phyloP scores from a whole-genome alignment of 805 yeast species.

The Kodamaea neixiangensis region DNA sequence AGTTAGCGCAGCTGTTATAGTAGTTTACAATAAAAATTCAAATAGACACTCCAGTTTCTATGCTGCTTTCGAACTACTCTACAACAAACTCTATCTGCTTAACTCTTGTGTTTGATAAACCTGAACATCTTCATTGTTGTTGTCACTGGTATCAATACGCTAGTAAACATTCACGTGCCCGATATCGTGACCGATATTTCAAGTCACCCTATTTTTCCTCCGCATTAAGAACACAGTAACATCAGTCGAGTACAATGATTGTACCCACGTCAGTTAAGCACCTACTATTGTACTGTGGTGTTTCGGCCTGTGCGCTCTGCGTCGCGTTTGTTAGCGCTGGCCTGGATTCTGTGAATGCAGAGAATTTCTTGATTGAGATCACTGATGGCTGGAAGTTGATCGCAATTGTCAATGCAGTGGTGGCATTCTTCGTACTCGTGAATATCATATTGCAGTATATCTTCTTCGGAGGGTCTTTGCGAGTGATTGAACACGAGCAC shows the following conservation, averaged over 20 bases:
- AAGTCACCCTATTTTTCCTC: no score
- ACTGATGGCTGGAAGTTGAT: conserved; percentile 34
- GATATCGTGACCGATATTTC: no score
- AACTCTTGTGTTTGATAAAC: no score
- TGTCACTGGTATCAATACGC: no score
- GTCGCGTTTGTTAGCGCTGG: not conserved
- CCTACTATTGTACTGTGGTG: conserved; percentile 3
- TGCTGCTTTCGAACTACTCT: no score
- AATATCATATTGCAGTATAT: conserved; percentile 6
- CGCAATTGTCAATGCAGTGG: conserved; percentile 28
- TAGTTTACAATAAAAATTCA: no score
- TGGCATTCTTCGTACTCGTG: conserved; percentile 13
- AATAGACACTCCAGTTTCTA: no score
- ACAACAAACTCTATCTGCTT: no score
- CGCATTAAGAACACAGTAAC: not conserved
- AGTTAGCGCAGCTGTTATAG: no score
- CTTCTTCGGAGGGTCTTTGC: conserved; percentile 64
- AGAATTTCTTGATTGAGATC: conserved; percentile 27
- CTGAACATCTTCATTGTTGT: no score
- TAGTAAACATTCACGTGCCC: no score
- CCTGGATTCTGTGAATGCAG: conserved; percentile 21
- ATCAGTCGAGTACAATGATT: not conserved
- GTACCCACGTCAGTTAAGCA: not conserved
- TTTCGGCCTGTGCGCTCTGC: conserved; percentile 1
- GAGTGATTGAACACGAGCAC: conserved; percentile 76